These are phyloP conservation scores for Solanum ahanhuiri DNA, from an alignment of 257 asterid genomes.

Conservation along the genomic window DNA sequence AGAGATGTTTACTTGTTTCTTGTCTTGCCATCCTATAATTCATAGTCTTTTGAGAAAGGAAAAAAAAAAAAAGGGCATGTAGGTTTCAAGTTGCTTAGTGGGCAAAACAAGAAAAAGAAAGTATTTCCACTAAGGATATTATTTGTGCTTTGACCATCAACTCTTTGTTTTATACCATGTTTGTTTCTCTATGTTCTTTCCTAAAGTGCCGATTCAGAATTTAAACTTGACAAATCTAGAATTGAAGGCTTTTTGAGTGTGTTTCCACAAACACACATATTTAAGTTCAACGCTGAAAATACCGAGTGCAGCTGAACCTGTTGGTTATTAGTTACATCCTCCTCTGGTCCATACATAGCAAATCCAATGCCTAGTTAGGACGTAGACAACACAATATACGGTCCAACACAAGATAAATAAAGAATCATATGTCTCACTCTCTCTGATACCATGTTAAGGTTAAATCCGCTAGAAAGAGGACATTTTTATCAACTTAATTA, in stretches of 20 bases:
- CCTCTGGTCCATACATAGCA: neutral
- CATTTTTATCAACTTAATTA: neutral
- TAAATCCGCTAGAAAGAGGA: neutral
- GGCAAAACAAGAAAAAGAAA: conserved; percentile 12
- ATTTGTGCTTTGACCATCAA: conserved; percentile 17
- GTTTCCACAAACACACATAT: neutral
- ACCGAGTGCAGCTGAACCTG: neutral
- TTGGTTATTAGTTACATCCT: neutral
- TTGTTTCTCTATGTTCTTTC: conserved; percentile 2
- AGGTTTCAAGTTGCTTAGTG: conserved; percentile 20
- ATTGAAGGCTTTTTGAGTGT: neutral
- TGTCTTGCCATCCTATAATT: conserved; percentile 24
- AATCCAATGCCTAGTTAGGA: neutral
- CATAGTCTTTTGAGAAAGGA: conserved; percentile 10
- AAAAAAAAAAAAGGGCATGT: neutral
- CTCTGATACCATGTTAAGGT: neutral
- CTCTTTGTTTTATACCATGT: conserved; percentile 28
- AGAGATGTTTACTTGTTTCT: conserved; percentile 32
- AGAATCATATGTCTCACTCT: neutral
- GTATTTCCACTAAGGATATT: conserved; percentile 20
- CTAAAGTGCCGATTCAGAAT: neutral
- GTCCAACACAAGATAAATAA: neutral
- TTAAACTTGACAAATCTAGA: neutral
- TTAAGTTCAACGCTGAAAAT: neutral
- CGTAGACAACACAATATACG: neutral